These are phyloP conservation scores for Boletus tomentosulus DNA, from an alignment of 768 basidiomycete genomes.

Conservation along the genomic window DNA sequence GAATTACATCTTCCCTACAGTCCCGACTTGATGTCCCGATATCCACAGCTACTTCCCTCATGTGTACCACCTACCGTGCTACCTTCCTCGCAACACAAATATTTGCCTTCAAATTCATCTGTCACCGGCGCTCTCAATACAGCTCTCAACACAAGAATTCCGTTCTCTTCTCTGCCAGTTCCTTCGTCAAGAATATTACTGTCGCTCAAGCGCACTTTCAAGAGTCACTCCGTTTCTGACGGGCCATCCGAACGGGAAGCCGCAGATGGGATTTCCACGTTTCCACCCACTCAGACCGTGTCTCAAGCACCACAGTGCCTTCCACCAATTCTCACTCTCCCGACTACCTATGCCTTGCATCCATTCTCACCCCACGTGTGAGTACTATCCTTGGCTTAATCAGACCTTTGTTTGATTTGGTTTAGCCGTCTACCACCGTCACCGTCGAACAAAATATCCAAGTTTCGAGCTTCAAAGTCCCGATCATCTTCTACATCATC, in stretches of 20 bases:
- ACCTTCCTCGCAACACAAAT: conserved; percentile 13
- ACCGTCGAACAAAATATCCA: conserved; percentile 16
- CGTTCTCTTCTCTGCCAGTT: conserved; percentile 14
- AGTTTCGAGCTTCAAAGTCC: conserved; percentile 3
- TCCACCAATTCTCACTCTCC: conserved; percentile 12
- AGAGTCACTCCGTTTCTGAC: background rate
- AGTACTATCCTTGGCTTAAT: background rate
- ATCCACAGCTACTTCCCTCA: conserved; percentile 42
- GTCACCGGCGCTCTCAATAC: conserved; percentile 22
- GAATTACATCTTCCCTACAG: conserved; percentile 30
- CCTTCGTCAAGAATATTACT: conserved; percentile 18
- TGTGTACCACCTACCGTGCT: conserved; percentile 25
- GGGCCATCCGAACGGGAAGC: background rate
- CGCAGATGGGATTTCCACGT: background rate
- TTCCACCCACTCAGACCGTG: background rate
- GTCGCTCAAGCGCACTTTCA: conserved; percentile 22
- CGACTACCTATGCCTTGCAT: conserved; percentile 11
- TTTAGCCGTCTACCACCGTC: conserved; percentile 19
- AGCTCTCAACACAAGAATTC: conserved; percentile 16
- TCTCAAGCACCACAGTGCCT: conserved; percentile 4
- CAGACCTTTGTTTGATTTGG: background rate
- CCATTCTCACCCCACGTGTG: conserved; percentile 15
- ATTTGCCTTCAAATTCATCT: conserved; percentile 10
- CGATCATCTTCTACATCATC: conserved; percentile 3
- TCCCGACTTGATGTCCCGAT: conserved; percentile 35